Evolutionary conservation across 768 basidiomycete species (phyloP), one percentile per base, ranked within the genome.

Genomic region (Xerocomus spinulosus): DNA sequence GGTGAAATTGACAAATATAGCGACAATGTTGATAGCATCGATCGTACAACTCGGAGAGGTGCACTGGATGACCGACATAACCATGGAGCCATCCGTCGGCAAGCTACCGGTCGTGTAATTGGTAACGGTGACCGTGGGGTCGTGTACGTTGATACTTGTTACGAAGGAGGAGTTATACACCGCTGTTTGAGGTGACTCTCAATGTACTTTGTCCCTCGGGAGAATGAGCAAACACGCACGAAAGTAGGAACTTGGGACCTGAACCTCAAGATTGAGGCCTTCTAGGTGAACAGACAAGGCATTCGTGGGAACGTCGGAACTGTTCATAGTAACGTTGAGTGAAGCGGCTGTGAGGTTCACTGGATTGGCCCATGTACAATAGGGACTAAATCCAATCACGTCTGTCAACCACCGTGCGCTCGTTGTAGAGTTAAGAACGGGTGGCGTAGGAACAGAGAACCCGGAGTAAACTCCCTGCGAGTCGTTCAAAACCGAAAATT

Each of bases 381-480:
- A 57, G 1, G 60, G 59, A 38, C 54, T 50, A 20, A 63, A 28
- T n/a, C 44, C 50, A n/a, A 55, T 26, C 9, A 63, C 44, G 12
- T 61, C 60, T 8, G 60, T 57, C 41, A 61, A 42, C 55, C 58
- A 61, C 26, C 61, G 49, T 37, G 58, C 57, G 25, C 17, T 56
- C 38, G 20, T 30, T 5, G 52, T 52, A 28, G 54, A 49, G 36
- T 44, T 52, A 12, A 61, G 50, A 2, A 21, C 29, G 13, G 6
- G 29, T 6, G 55, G 54, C 0, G 44, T 52, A 13, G 55, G 55
- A 20, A 52, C 50, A 0, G 33, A 34, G 24, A 57, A 49, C 1
- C 44, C 50, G 26, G 55, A 35, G 15, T 56, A 49, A n/a, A 17
- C 9, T 6, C 48, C 54, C 25, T 49, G 50, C 2, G 54, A 25